Conservation (phyloP, 75 land plant genomes). For the Isoetes taiwanensis region DNA sequence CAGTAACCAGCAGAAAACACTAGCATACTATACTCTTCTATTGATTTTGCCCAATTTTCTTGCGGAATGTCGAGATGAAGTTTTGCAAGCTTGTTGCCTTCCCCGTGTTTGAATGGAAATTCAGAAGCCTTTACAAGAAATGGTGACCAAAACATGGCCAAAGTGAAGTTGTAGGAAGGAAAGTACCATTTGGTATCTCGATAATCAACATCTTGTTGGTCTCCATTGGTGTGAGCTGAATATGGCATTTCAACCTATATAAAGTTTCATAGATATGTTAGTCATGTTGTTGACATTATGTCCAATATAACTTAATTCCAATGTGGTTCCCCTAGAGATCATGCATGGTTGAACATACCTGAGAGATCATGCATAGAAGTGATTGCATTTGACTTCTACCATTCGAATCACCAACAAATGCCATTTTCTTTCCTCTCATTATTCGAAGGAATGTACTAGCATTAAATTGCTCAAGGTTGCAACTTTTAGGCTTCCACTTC, state of each 20-base stretch:
- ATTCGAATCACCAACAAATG: conserved; percentile 73
- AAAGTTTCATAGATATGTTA: no score
- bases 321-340: no score
- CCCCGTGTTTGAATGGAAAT: no score
- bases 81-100: conserved; percentile 32
- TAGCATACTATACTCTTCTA: conserved; percentile 21
- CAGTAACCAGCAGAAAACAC: conserved; percentile 57
- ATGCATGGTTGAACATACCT: no score
- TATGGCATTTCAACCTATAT: conserved; percentile 68
- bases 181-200: conserved; percentile 35
- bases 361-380: conserved; percentile 42
- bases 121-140: conserved; percentile 19
- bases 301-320: no score
- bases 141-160: conserved; percentile 37
- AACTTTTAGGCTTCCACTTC: conserved; percentile 51
- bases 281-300: no score
- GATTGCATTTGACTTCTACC: conserved; percentile 78
- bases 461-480: conserved; percentile 47
- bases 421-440: conserved; percentile 35
- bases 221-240: no score
- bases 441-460: conserved; percentile 29
- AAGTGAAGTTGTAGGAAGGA: conserved; percentile 35
- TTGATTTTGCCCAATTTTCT: conserved; percentile 36
- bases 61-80: conserved; percentile 53
- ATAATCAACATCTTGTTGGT: conserved; percentile 34